Evolutionary conservation across 108 stramenopile species (phyloP), one percentile per base, ranked within the genome.

Genomic region (Chaetoceros muelleri): DNA sequence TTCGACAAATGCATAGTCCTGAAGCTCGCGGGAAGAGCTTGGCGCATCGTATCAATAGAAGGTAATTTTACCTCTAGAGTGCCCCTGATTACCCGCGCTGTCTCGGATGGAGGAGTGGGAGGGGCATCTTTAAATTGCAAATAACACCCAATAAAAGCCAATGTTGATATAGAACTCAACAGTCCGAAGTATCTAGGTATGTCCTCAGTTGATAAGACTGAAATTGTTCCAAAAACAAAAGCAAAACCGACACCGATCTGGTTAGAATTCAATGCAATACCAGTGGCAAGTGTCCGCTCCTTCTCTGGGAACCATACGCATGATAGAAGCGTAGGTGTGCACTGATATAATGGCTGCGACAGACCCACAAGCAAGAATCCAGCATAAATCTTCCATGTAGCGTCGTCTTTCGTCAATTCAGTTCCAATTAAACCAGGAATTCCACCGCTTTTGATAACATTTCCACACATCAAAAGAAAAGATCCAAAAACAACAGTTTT

Each of bases 41-140:
- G 30, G 26, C 64, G 52, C 50, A 78, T 67, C 17, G 46, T 28
- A 13, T 65, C 55, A 34, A 72, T 57, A 17, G 49, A 69, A 0
- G 87, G 84, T 30, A 90, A 61, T 30, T 82, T 84, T 18, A 79
- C 60, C 30, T 82, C 80, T 34, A 81, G 49, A 22, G 71, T 74
- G 13, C 81, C 78, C 44, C 63, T 56, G 50, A 86, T 83, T 5
- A 76, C 81, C 5, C 66, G 57, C 0, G 78, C 71, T 47, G 79
- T 79, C 16, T 65, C 64, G 2, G 85, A 80, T 2, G 89, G 89
- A 23, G 89, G 89, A 21, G 90, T 92, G 7, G 90, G 90, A 2
- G 89, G 90, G 13, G 90, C 90, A 64, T 92, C 90, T 49, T 92
- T 86, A 64, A 92, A 92, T 50, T 92, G 90, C 30, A 92, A 55